phyloP scores from a whole-genome alignment of 2,329 filamentous ascomycete species.

The Alternaria solani region DNA sequence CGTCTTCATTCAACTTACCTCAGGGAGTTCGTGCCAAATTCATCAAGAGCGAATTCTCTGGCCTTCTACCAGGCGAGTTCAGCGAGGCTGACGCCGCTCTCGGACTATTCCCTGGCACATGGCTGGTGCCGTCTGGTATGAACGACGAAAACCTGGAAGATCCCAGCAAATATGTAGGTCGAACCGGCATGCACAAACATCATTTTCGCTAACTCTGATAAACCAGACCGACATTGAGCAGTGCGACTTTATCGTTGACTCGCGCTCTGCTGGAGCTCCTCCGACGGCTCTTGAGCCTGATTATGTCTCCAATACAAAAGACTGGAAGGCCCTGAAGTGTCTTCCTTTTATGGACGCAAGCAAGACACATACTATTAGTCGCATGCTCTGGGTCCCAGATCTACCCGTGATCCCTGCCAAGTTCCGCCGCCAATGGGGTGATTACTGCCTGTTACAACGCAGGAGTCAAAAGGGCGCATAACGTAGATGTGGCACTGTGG shows the following conservation, averaged over 20 bases:
- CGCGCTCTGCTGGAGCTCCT: constrained; percentile 70
- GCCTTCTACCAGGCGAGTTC: constrained; percentile 90
- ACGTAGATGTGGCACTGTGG: not conserved
- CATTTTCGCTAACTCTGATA: constrained; percentile 19
- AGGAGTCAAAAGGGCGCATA: not conserved
- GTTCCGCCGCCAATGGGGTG: constrained; percentile 80
- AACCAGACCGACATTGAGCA: constrained; percentile 70
- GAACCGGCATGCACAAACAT: not conserved
- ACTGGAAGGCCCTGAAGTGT: constrained; percentile 82
- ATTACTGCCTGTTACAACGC: constrained; percentile 81
- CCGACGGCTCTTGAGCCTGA: constrained; percentile 78
- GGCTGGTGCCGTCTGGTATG: constrained; percentile 81
- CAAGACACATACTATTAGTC: constrained; percentile 74
- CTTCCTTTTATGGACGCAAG: constrained; percentile 81
- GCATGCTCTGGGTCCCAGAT: constrained; percentile 84
- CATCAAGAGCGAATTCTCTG: constrained; percentile 86
- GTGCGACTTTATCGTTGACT: constrained; percentile 89
- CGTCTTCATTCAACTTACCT: constrained; percentile 89
- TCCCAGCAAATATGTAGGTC: constrained; percentile 78
- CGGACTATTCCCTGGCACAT: constrained; percentile 83
- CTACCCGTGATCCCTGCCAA: constrained; percentile 71
- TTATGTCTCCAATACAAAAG: constrained; percentile 75
- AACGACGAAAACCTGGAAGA: constrained; percentile 94
- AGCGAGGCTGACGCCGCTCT: constrained; percentile 74
- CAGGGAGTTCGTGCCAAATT: constrained; percentile 86